Evolutionary conservation across 768 basidiomycete genomes (phyloP), one percentile per base, ranked within the genome.

Genomic region (Amanita rubescens): DNA sequence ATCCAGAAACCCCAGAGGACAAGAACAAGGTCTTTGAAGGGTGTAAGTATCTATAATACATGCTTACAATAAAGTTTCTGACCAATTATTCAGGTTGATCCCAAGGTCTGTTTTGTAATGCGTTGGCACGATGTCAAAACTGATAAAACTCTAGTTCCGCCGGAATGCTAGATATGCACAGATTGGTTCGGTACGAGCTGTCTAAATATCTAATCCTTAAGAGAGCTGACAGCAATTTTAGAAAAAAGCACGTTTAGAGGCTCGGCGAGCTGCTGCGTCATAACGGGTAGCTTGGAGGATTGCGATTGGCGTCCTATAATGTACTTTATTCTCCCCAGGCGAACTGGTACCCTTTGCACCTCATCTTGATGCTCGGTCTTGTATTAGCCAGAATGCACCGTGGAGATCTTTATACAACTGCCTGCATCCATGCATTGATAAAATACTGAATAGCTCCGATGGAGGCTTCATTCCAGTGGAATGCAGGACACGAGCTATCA

Each of bases 1-100:
- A 95, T 97, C 77, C 92, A 88, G 76, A 82, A 78, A 69, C 87
- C 91, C 50, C 73, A 77, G 69, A 77, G 80, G 55, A 76, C 81
- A 67, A 80, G 84, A 63, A 81, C 87, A 61, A 80, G 85, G 60
- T 94, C 90, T 34, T 63, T 89, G 77, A 92, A 83, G 76, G 94
- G 94, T 81, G 95, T 97, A 80, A 58, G 91, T 87, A 5, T 50
- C 15, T 37, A 37, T 41, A 50, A 53, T n/a, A 52, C 54, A 53
- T 39, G 32, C 53, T 22, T 52, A 53, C 35, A 19, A 46, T 51
- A 17, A 35, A 48, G 22, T 53, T 35, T 47, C 43, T 57, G 50
- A 50, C 49, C 49, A 11, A 14, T 6, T 52, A 34, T 48, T 3
- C 60, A 92, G 90, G 84, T 92, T 64, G 90, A 92, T 59, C 67